Base-by-base conservation (phyloP, 2,329 filamentous ascomycete genomes). In the Alternaria ethzedia region DNA sequence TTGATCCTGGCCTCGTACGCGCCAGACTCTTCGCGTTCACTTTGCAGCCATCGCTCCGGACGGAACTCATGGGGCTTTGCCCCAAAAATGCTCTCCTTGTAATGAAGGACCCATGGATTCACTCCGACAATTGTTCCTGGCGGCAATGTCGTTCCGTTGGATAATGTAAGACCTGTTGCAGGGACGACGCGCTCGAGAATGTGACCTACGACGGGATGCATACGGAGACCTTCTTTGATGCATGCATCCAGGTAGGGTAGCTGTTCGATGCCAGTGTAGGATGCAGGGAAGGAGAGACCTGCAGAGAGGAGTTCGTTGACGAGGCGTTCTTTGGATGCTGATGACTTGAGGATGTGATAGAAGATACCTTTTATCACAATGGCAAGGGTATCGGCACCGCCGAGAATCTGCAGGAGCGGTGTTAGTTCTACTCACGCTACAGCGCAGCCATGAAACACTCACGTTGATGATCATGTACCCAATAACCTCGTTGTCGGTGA, bases 201-300 rank as follows among this genome's bases (percentile, higher is more conserved):
- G 26, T 75, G 73, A 10, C 74, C 75, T 2, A 78, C 63, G 4
- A 76, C 73, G 0, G 82, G 82, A 55, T 83, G 83, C 57, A 84
- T 79, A 17, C 83, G 78, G 2, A 84, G 70, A 2, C 78, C 81
- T 69, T 85, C 83, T 66, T 83, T 83, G 69, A 84, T 81, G 63
- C 81, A 83, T 6, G 83, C 83, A 59, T 82, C 79, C 6, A 84
- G 73, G 66, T 84, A 85, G 0, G 82, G 80, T 3, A 84, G 72
- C 10, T 74, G 54, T 25, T 68, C 61, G 11, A 73, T 69, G 5
- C 63, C 13, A 11, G 58, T 43, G 55, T 74, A 76, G n/a, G 64
- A 54, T 6, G 70, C 51, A 8, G 68, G 70, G 59, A 60, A 67
- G n/a, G 63, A n/a, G 12, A 69, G 57, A n/a, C 59, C 46, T 28